A percentile compares a stretch with the other conserved stretches of the same genome.
These are phyloP conservation scores for Malus domestica DNA, from an alignment of 306 rosid genomes.

Conservation along the genomic window DNA sequence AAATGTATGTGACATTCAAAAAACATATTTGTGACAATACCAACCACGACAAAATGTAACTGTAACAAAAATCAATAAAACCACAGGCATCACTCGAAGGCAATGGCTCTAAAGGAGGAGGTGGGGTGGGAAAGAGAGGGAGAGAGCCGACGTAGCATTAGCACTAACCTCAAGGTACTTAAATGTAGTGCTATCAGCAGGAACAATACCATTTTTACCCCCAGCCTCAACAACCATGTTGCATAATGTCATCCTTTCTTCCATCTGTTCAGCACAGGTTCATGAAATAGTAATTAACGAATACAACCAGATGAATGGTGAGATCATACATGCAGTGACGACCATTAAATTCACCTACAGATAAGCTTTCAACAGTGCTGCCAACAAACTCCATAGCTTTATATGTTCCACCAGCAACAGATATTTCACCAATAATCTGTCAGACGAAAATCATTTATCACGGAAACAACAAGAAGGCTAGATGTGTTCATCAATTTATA, in stretches of 20 bases:
- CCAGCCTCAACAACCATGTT: slow-evolving; percentile 97
- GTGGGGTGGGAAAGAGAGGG: not conserved
- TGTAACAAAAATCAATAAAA: not conserved
- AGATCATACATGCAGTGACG: not conserved
- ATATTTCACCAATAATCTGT: slow-evolving; percentile 91
- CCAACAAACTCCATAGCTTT: slow-evolving; percentile 96
- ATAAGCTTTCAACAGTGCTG: slow-evolving; percentile 75
- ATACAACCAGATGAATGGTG: not conserved
- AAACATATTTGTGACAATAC: not conserved
- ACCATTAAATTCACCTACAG: slow-evolving; percentile 32
- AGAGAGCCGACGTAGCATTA: not conserved
- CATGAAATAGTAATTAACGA: not conserved
- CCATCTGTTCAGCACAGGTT: slow-evolving; percentile 48
- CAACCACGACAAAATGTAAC: not conserved
- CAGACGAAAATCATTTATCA: slow-evolving; percentile 5
- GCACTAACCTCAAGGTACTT: slow-evolving; percentile 81
- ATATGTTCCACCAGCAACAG: slow-evolving; percentile 86
- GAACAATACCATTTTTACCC: slow-evolving; percentile 81
- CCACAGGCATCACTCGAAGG: not conserved
- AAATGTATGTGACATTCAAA: not conserved
- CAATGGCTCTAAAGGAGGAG: not conserved
- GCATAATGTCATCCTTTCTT: slow-evolving; percentile 91
- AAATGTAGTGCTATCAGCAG: slow-evolving; percentile 77
- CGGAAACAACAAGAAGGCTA: not conserved
- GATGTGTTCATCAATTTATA: not conserved